These are phyloP conservation scores for Saccharata proteae DNA, from an alignment of 2,329 filamentous ascomycete species.

Conservation along the genomic window DNA sequence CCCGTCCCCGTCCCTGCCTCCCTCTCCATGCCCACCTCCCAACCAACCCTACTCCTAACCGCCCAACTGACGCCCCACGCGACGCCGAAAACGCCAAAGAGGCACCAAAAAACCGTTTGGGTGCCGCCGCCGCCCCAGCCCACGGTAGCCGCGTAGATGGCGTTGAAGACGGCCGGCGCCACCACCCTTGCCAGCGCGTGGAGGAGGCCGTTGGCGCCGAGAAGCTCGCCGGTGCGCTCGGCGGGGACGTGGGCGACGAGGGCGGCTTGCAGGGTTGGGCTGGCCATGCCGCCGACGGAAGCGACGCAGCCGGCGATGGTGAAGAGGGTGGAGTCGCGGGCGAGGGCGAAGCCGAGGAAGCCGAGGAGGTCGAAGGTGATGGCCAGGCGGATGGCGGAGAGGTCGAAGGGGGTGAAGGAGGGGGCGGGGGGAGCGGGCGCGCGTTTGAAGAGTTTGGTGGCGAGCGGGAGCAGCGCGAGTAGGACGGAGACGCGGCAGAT, in stretches of 20 bases:
- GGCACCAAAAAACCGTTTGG: slow-evolving; percentile 70
- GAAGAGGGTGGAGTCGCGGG: slow-evolving; percentile 51
- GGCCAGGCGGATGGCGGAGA: slow-evolving; percentile 62
- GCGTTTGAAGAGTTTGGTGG: slow-evolving; percentile 65
- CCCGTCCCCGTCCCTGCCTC: background rate
- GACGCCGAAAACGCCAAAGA: slow-evolving; percentile 53
- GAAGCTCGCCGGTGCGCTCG: slow-evolving; percentile 70
- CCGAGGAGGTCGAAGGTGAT: slow-evolving; percentile 67
- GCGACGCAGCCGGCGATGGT: slow-evolving; percentile 60
- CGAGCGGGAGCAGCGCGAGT: slow-evolving; percentile 58
- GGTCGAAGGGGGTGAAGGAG: slow-evolving; percentile 47
- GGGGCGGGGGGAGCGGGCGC: slow-evolving; percentile 20
- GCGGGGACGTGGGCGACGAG: slow-evolving; percentile 85
- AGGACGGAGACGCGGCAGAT: slow-evolving; percentile 63
- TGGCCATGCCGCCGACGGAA: slow-evolving; percentile 70
- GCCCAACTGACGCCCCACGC: slow-evolving; percentile 58
- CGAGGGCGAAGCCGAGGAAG: slow-evolving; percentile 60
- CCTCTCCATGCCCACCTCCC: slow-evolving; percentile 1
- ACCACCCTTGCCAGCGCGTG: slow-evolving; percentile 72
- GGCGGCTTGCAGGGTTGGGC: slow-evolving; percentile 70
- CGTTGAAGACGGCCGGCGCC: slow-evolving; percentile 71
- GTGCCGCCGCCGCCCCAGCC: slow-evolving; percentile 59
- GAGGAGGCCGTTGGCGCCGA: slow-evolving; percentile 76
- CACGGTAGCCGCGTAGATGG: slow-evolving; percentile 74
- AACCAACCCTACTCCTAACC: no score